Base-by-base conservation (phyloP, 306 rosid species). In the Morella rubra region DNA sequence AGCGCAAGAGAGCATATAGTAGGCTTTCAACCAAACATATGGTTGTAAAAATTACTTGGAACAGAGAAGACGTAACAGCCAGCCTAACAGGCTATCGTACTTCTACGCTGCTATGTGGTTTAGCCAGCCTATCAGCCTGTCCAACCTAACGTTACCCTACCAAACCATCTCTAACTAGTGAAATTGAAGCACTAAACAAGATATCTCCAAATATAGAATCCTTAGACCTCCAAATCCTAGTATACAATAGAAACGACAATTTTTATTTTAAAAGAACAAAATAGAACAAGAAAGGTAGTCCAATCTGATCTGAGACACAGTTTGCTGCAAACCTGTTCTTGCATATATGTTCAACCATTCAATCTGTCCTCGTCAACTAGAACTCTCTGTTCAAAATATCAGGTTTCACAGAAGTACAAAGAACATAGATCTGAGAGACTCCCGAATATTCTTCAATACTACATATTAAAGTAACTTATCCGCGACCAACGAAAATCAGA, bases 381-480 rank as follows among this genome's bases (percentile, higher is more conserved):
- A 65, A 18, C 9, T 41, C 37, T 40, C 27, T 54, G n/a, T n/a
- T 5, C 5, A 45, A 72, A 20, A 74, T 72, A 77, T 74, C 44
- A 71, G 44, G 61, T 76, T 74, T 50, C 80, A 69, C 76, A 79
- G 47, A 76, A 69, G 72, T 77, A 2, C 37, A 53, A 73, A 77
- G 69, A 80, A 64, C 20, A 75, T 53, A 77, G 68, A 78, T 77
- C 83, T 55, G 79, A 80, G 74, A 65, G 65, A 71, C 69, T 42
- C 51, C 53, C 44, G 19, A 72, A 72, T 49, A 22, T 45, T 73
- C 77, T 11, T 53, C 74, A 71, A 81, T 53, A 56, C 76, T 72
- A 55, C 32, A 19, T 42, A 64, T 61, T 71, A 76, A 73, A 80
- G 74, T 77, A 78, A 53, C 51, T 66, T 78, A 85, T 81, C 89